Conservation (phyloP, 805 yeast species). For the Diddensiella santjacobensis region DNA sequence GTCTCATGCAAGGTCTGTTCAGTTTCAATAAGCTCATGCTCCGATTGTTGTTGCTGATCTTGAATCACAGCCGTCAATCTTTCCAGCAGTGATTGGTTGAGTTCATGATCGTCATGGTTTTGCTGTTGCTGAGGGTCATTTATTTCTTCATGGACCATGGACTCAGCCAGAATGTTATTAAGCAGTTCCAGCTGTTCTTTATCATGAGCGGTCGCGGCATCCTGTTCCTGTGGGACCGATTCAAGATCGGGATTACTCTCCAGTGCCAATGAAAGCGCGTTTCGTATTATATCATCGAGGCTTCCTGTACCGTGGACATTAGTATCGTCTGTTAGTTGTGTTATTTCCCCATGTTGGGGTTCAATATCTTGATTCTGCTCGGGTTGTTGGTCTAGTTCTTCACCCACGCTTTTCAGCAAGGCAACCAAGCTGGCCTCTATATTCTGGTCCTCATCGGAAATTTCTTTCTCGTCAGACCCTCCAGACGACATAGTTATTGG, state of each 20-base stretch:
- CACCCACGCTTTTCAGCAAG: neutral
- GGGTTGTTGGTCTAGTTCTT: neutral
- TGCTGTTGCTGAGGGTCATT: neutral
- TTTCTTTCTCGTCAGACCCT: neutral
- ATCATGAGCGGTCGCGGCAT: neutral
- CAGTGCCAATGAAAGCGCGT: conserved; percentile 22
- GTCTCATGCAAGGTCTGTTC: neutral
- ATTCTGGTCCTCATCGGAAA: neutral
- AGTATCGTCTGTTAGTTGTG: too few relatives aligned
- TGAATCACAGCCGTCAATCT: conserved; percentile 5
- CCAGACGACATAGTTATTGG: neutral
- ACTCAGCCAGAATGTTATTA: conserved; percentile 5
- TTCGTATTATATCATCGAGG: conserved; percentile 19
- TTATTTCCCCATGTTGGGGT: neutral
- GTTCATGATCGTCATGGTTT: conserved; percentile 7
- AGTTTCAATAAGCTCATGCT: neutral
- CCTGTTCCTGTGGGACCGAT: neutral
- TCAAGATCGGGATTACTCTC: neutral
- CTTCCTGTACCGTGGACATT: conserved; percentile 5
- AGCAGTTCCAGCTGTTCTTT: conserved; percentile 11
- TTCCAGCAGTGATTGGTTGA: conserved; percentile 12
- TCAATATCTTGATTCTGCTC: conserved; percentile 1
- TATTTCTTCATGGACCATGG: conserved; percentile 2
- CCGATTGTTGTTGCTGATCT: neutral
- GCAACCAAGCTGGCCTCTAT: conserved; percentile 2